Evolutionary conservation across 2,329 filamentous ascomycete genomes (phyloP), one percentile per base, ranked within the genome.

Genomic region (Rhynchosporium secalis): DNA sequence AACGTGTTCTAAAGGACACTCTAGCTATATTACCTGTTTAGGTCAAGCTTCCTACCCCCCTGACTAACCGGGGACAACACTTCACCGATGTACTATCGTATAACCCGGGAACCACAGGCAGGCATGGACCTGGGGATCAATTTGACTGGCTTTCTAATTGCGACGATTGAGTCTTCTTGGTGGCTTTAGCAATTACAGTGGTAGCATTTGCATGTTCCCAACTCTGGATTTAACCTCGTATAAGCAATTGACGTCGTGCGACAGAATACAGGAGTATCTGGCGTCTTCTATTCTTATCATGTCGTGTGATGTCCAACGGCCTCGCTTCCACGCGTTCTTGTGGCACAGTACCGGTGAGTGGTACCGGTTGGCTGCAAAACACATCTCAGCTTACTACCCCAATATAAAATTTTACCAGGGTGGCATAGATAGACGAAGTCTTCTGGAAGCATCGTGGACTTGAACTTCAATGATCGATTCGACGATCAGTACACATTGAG

Each of bases 231-330:
- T n/a, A 41, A 40, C 38, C n/a, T 56, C 54, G 40, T 56, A 26
- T 31, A 15, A 13, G 12, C 9, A 36, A 15, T 36, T n/a, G 29
- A 8, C 20, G 45, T 28, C 15, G 28, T 36, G 43, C 12, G 6
- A 45, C 29, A 20, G 15, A 56, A 6, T 7, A 31, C 41, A 33
- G 20, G 13, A 45, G 2, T 29, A 43, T 31, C 13, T 52, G 31
- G 48, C 38, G 31, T 52, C 26, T 20, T 52, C 52, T 55, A 55
- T 56, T 56, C 15, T 46, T n/a, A 28, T 38, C 20, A 7, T 3
- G 28, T 28, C 40, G 15, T 45, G 31, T 28, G 33, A 40, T 40
- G 4, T 46, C 28, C 4, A 33, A 56, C 40, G 10, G 28, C 40
- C 40, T 56, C 31, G 10, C 29, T 33, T 45, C 15, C 3, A 31